phyloP scores from a whole-genome alignment of 176 grass and related monocot genomes.

The Poa pratensis region DNA sequence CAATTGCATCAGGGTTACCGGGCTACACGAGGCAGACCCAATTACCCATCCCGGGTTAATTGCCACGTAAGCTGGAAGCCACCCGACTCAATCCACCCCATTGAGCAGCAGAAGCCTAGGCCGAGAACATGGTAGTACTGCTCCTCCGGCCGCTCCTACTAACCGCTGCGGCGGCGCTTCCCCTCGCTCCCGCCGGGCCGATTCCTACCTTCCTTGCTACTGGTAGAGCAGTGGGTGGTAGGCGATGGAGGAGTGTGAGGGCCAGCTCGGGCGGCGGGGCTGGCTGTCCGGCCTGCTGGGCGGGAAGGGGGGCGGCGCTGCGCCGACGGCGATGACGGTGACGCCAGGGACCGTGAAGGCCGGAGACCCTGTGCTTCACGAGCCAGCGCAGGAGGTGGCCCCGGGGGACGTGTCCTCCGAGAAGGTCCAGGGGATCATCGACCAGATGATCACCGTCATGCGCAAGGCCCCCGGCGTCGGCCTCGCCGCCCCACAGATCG shows the following conservation, averaged over 20 bases:
- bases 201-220: neutral
- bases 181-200: neutral
- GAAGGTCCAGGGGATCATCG: conserved; percentile 80
- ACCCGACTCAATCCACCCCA: neutral
- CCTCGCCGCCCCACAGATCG: conserved; percentile 93
- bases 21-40: no score
- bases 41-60: no score
- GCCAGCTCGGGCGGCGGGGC: conserved; percentile 44
- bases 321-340: conserved; percentile 42
- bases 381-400: conserved; percentile 57
- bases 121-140: conserved; percentile 37
- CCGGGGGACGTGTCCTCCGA: conserved; percentile 61
- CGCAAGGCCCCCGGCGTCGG: conserved; percentile 84
- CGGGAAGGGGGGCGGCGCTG: conserved; percentile 40
- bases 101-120: neutral
- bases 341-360: conserved; percentile 78
- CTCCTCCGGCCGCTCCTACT: conserved; percentile 38
- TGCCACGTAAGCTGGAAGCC: no score
- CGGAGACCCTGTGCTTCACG: conserved; percentile 92
- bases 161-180: conserved; percentile 15
- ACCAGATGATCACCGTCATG: conserved; percentile 84
- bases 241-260: conserved; percentile 40
- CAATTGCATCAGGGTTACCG: no score
- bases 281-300: conserved; percentile 59
- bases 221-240: neutral